Percentiles rank a stretch among this genome's conserved stretches.
Conservation (phyloP, 129 eudicot species). For the Sambucus nigra region DNA sequence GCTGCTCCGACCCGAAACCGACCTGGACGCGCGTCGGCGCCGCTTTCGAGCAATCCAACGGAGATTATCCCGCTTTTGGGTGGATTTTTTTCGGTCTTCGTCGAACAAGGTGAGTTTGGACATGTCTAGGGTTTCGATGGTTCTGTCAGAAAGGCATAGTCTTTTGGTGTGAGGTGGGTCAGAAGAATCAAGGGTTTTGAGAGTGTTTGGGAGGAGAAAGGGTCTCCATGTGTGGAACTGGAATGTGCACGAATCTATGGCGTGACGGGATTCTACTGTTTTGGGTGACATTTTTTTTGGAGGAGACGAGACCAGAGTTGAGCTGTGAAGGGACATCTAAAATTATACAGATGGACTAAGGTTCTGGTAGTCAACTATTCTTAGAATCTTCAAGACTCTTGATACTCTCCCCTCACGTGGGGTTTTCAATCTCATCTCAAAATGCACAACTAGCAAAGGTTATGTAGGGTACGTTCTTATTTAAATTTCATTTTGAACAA, state of each 20-base stretch:
- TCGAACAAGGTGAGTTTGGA: slow-evolving; percentile 64
- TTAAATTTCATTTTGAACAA: too few relatives aligned
- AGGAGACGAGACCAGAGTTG: too few relatives aligned
- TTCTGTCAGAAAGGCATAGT: slow-evolving; percentile 69
- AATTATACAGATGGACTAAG: too few relatives aligned
- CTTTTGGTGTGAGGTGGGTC: slow-evolving; percentile 31
- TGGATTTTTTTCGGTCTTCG: slow-evolving; percentile 33
- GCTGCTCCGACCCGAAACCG: slow-evolving; percentile 79
- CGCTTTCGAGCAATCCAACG: slow-evolving; percentile 62
- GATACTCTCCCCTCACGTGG: too few relatives aligned
- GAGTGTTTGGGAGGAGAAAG: slow-evolving; percentile 37
- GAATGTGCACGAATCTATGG: slow-evolving; percentile 58
- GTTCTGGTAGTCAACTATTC: too few relatives aligned
- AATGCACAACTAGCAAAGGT: too few relatives aligned
- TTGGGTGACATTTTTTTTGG: slow-evolving; percentile 45
- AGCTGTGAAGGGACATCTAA: too few relatives aligned
- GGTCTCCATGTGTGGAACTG: slow-evolving; percentile 80
- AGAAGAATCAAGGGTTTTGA: slow-evolving; percentile 57
- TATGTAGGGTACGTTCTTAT: too few relatives aligned
- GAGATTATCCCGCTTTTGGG: slow-evolving; percentile 26
- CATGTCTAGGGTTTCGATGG: slow-evolving; percentile 61
- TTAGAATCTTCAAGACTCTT: too few relatives aligned
- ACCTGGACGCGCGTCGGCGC: slow-evolving; percentile 65
- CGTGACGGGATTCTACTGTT: slow-evolving; percentile 43
- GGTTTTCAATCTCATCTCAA: too few relatives aligned